Base-by-base conservation (phyloP, 192 early-diverging fungal species). In the Phycomyces blakesleeanus region DNA sequence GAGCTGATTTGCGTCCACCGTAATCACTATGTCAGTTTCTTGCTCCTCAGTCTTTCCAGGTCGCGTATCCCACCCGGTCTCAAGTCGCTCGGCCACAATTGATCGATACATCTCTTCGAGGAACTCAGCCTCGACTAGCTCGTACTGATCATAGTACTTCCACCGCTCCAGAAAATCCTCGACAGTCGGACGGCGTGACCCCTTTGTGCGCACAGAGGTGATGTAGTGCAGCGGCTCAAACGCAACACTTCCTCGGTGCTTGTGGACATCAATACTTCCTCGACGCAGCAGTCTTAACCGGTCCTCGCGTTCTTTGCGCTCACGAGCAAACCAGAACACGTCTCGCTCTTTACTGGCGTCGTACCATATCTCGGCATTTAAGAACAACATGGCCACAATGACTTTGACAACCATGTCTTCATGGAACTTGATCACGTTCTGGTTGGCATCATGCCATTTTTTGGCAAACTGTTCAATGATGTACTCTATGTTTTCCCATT, bases 371-470 rank as follows among this genome's bases (percentile, higher is more conserved):
- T 82, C 80, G 2, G 85, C 83, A 61, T 88, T 88, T 24, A 89
- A 63, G 18, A 75, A 75, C 54, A 89, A 66, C 75, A 89, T 80
- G n/a, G 82, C 80, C 27, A 82, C 77, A 9, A 88, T 78, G 2
- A 89, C 72, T 57, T 83, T 85, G 55, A 84, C 72, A 0, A 79
- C 78, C 51, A 81, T 77, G 4, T 73, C 78, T 8, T 73, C 79
- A 63, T 80, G 78, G 54, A 82, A 86, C 5, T 76, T 70, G 12
- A 80, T 72, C 7, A 80, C 78, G 40, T 78, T 76, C 37, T 81
- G 78, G 59, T 89, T 89, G n/a, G 75, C 73, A 40, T 78, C 70
- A 51, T 84, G 78, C 86, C 86, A 89, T 18, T 80, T 78, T 51
- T 77, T 78, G 0, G 87, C 81, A 64, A 89, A 89, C 27, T 76